phyloP scores from a whole-genome alignment of 2,329 filamentous ascomycete species.

The Phaeosphaeriaceae sp. region DNA sequence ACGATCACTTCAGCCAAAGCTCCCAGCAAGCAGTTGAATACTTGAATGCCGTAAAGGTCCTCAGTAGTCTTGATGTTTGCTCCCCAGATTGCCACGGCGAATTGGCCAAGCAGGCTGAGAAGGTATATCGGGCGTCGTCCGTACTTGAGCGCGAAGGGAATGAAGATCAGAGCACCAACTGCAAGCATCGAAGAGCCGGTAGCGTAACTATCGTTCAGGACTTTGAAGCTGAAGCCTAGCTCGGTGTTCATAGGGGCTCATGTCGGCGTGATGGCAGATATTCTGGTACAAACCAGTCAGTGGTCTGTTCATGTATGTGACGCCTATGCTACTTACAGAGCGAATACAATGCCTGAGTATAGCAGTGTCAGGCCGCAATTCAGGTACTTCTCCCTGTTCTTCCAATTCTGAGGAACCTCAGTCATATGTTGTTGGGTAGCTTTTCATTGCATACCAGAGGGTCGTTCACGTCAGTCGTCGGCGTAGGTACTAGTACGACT shows the following conservation, averaged over 20 bases:
- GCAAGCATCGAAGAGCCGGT: conserved; percentile 53
- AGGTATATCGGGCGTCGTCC: conserved; percentile 58
- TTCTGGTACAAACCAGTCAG: conserved; percentile 2
- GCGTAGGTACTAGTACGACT: conserved; percentile 10
- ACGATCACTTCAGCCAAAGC: conserved; percentile 55
- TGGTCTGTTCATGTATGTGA: neutral
- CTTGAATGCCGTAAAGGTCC: conserved; percentile 56
- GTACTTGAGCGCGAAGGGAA: conserved; percentile 57
- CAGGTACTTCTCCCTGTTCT: conserved; percentile 14
- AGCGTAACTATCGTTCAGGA: conserved; percentile 57
- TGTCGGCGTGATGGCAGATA: conserved; percentile 19
- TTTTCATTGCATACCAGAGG: conserved; percentile 4
- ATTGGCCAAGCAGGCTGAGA: conserved; percentile 50
- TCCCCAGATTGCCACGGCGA: conserved; percentile 52
- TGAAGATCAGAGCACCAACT: conserved; percentile 53
- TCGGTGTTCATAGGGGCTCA: conserved; percentile 18
- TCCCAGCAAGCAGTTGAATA: conserved; percentile 55
- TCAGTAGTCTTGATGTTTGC: conserved; percentile 53
- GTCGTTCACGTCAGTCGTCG: conserved; percentile 14
- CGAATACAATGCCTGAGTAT: conserved; percentile 13
- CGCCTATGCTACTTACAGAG: conserved; percentile 4
- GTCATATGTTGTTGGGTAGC: neutral
- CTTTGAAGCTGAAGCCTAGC: conserved; percentile 37
- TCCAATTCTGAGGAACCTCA: conserved; percentile 9
- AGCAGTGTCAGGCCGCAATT: conserved; percentile 14